A percentile compares a stretch with the other conserved stretches of the same genome.
These are phyloP conservation scores for Agarophyton chilense DNA, from an alignment of 23 red algal species.

Conservation along the genomic window DNA sequence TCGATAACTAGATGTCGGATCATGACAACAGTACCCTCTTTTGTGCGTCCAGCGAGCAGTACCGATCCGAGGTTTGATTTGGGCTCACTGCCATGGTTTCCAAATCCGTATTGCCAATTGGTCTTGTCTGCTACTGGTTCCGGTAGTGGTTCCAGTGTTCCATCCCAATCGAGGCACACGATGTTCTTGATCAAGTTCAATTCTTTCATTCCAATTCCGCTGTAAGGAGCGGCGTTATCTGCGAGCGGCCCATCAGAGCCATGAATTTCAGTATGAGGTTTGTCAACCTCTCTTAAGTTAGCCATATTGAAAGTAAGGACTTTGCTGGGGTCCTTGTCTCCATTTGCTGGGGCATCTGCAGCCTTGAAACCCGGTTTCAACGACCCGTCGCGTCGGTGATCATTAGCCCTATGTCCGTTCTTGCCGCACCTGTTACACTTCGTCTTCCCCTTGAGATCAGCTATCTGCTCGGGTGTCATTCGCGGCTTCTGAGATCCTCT, in stretches of 20 bases:
- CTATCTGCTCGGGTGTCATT: slow-evolving; percentile 12
- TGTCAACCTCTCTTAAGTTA: background rate
- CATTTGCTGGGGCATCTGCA: background rate
- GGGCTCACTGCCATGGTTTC: slow-evolving; percentile 25
- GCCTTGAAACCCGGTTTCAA: slow-evolving; percentile 7
- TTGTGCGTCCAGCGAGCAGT: background rate
- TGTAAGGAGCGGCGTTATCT: slow-evolving; percentile 46
- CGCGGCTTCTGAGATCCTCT: background rate
- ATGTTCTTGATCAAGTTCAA: background rate
- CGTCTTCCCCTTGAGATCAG: slow-evolving; percentile 14
- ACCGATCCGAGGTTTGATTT: slow-evolving; percentile 4
- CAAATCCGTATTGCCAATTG: slow-evolving; percentile 52
- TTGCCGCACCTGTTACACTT: slow-evolving; percentile 34
- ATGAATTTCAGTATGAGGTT: background rate
- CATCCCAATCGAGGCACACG: slow-evolving; percentile 10
- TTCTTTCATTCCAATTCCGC: slow-evolving; percentile 19
- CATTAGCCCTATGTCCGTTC: slow-evolving; percentile 27
- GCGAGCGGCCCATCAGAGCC: slow-evolving; percentile 1
- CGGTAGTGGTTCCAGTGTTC: background rate
- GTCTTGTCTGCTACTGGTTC: background rate
- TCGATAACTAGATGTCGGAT: slow-evolving; percentile 18
- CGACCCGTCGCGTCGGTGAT: slow-evolving; percentile 27
- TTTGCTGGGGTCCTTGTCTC: background rate
- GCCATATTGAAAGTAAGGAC: slow-evolving; percentile 17
- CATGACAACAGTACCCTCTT: background rate